These are phyloP conservation scores for Ustulina deusta DNA, from an alignment of 2,329 filamentous ascomycete genomes.

Conservation along the genomic window DNA sequence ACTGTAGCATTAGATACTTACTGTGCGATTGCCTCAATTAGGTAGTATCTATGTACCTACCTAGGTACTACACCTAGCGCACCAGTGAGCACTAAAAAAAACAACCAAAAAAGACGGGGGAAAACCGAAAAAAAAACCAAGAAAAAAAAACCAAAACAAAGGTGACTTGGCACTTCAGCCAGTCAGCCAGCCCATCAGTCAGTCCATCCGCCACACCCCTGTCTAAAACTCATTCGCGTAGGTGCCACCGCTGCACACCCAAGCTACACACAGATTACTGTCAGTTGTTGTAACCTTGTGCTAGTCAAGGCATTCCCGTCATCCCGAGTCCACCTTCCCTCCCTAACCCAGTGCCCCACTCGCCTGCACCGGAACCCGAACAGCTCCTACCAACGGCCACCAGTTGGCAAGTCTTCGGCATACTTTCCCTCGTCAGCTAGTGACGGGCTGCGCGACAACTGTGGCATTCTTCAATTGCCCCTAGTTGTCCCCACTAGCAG, in stretches of 20 bases:
- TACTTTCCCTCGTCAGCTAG: neutral
- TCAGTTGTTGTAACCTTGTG: neutral
- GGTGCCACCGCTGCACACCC: no score
- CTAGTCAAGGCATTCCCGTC: neutral
- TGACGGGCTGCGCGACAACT: slow-evolving; percentile 17
- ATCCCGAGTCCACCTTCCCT: slow-evolving; percentile 24
- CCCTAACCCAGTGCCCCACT: slow-evolving; percentile 13
- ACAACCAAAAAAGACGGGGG: no score
- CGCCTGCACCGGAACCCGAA: neutral
- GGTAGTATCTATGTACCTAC: neutral
- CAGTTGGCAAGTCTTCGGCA: slow-evolving; percentile 24
- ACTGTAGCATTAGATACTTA: no score
- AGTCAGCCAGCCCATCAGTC: neutral
- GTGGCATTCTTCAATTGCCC: slow-evolving; percentile 35
- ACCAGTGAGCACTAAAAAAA: neutral
- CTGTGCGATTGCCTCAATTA: no score
- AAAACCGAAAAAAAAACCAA: no score
- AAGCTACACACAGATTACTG: neutral
- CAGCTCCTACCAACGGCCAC: neutral
- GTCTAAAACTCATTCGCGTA: neutral
- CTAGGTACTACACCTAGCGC: neutral
- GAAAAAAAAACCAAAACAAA: neutral
- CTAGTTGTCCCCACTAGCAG: slow-evolving; percentile 26
- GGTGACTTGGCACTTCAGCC: neutral
- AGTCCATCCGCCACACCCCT: slow-evolving; percentile 1